Percentiles rank a stretch among this genome's conserved stretches.
Evolutionary conservation across 176 grass and related monocot species (phyloP).

Genomic region (Otatea glauca): DNA sequence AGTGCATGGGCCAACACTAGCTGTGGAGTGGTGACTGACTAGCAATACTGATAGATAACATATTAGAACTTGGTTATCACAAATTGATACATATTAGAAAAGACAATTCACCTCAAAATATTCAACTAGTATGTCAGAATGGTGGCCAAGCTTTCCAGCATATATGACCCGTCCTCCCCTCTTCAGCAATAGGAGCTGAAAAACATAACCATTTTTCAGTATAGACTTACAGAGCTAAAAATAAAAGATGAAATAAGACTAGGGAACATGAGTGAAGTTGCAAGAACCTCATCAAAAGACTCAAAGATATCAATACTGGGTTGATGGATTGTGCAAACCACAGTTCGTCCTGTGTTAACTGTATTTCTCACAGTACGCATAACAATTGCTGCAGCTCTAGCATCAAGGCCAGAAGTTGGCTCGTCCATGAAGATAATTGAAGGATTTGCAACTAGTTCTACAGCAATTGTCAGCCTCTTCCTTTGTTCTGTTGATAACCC

Average conservation of each 20-base stretch:
- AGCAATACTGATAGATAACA: slow-evolving; percentile 3
- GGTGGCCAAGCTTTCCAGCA: slow-evolving; percentile 60
- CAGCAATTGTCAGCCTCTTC: slow-evolving; percentile 75
- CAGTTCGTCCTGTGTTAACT: slow-evolving; percentile 74
- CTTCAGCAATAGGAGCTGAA: slow-evolving; percentile 74
- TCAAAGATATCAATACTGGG: slow-evolving; percentile 86
- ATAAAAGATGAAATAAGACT: not conserved
- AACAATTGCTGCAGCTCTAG: slow-evolving; percentile 76
- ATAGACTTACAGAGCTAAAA: not conserved
- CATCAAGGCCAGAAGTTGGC: slow-evolving; percentile 79
- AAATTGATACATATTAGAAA: not conserved
- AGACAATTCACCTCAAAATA: slow-evolving; percentile 66
- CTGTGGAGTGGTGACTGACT: not conserved
- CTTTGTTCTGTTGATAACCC: slow-evolving; percentile 77
- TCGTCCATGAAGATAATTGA: slow-evolving; percentile 89
- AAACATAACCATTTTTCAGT: slow-evolving; percentile 25
- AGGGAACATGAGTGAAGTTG: not conserved
- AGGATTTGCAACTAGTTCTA: slow-evolving; percentile 78
- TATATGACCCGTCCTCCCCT: slow-evolving; percentile 73
- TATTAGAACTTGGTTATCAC: not conserved
- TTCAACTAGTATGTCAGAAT: slow-evolving; percentile 67
- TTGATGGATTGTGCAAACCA: slow-evolving; percentile 81
- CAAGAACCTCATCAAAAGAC: slow-evolving; percentile 73
- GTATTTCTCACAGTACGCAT: slow-evolving; percentile 78
- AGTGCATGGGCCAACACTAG: not conserved